These are phyloP conservation scores for Diphasiastrum complanatum DNA, from an alignment of 83 land plant species.

Conservation along the genomic window DNA sequence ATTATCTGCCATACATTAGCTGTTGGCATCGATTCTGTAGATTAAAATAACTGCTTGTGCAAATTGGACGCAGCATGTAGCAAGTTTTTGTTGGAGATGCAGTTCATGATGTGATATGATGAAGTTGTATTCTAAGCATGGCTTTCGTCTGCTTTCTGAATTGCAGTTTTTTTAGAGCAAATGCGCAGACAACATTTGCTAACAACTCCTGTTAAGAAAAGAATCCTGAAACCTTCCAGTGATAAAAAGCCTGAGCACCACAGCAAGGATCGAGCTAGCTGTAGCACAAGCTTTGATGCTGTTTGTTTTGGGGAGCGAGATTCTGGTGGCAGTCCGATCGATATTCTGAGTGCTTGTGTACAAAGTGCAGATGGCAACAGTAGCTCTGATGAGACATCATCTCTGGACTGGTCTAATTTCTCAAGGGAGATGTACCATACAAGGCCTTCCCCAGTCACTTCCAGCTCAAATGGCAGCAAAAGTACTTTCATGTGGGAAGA, in stretches of 20 bases:
- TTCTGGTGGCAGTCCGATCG: conserved; percentile 8
- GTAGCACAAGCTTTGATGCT: conserved; percentile 6
- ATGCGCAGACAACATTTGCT: too few relatives aligned
- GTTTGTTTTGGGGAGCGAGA: conserved; percentile 16
- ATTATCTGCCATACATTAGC: too few relatives aligned
- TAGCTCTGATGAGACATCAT: conserved; percentile 22
- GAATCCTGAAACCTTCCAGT: too few relatives aligned
- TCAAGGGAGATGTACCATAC: conserved; percentile 8
- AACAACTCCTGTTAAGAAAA: too few relatives aligned
- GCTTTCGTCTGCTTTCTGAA: too few relatives aligned
- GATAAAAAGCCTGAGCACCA: background rate
- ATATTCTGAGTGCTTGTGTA: background rate
- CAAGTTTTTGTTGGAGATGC: too few relatives aligned
- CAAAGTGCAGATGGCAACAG: conserved; percentile 15
- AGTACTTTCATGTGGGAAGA: conserved; percentile 26
- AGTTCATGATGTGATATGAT: too few relatives aligned
- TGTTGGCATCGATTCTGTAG: too few relatives aligned
- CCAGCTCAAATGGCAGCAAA: conserved; percentile 6
- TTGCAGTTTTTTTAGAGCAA: too few relatives aligned
- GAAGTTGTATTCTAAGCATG: too few relatives aligned
- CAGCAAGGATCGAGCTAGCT: conserved; percentile 13
- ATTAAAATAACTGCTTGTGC: too few relatives aligned
- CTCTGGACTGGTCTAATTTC: conserved; percentile 23
- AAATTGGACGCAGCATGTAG: too few relatives aligned
- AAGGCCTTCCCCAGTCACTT: conserved; percentile 4